These are phyloP conservation scores for Ophiorrhiza pumila DNA, from an alignment of 257 asterid species.

Conservation along the genomic window DNA sequence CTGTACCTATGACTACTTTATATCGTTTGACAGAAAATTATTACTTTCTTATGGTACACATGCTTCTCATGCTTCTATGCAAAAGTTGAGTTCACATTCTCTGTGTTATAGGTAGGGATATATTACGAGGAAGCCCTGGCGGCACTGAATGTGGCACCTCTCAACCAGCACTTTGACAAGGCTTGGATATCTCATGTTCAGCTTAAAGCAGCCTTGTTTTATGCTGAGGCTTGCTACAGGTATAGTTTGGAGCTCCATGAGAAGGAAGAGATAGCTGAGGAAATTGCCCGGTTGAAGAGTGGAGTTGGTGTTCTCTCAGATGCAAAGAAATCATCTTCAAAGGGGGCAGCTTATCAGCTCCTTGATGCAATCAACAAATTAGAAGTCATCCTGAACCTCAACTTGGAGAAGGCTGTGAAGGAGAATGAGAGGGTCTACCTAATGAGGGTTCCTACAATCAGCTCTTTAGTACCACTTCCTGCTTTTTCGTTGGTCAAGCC, in stretches of 20 bases:
- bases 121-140: slow-evolving; percentile 92
- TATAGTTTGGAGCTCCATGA: slow-evolving; percentile 85
- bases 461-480: slow-evolving; percentile 79
- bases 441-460: slow-evolving; percentile 88
- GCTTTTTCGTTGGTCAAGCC: slow-evolving; percentile 91
- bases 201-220: slow-evolving; percentile 87
- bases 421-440: slow-evolving; percentile 97
- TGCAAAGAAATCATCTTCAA: slow-evolving; percentile 73
- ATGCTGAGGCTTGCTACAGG: slow-evolving; percentile 93
- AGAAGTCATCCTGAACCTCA: slow-evolving; percentile 59
- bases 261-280: slow-evolving; percentile 97
- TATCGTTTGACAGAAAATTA: background rate
- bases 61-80: background rate
- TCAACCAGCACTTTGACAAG: slow-evolving; percentile 89
- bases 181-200: slow-evolving; percentile 89
- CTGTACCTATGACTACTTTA: background rate
- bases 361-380: slow-evolving; percentile 70
- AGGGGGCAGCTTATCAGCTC: slow-evolving; percentile 87
- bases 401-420: slow-evolving; percentile 86
- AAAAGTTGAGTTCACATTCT: slow-evolving; percentile 10
- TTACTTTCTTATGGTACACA: background rate
- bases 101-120: slow-evolving; percentile 59
- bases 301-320: slow-evolving; percentile 68
- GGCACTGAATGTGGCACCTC: slow-evolving; percentile 66
- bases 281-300: slow-evolving; percentile 91